These are phyloP conservation scores for Colletotrichum euphorbiae DNA, from an alignment of 2,329 filamentous ascomycete species.

Conservation along the genomic window DNA sequence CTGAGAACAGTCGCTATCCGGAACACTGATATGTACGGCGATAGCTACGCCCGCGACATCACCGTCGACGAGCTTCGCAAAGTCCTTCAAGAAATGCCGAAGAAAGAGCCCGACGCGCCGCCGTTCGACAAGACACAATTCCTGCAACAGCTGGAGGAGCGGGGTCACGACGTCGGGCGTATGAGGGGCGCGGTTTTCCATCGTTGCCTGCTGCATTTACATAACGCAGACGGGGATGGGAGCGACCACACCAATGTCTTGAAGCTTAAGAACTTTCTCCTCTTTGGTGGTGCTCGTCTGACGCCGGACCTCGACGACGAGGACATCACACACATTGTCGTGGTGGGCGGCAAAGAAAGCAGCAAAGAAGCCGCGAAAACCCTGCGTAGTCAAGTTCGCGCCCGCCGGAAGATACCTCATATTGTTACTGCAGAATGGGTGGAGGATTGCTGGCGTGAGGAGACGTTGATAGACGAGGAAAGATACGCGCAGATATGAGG, in stretches of 20 bases:
- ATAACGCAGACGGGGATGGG: constrained; percentile 40
- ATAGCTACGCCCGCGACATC: constrained; percentile 83
- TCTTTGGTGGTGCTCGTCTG: constrained; percentile 76
- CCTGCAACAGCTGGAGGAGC: constrained; percentile 65
- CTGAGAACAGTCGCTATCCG: constrained; percentile 65
- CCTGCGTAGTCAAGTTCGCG: constrained; percentile 51
- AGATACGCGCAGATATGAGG: constrained; percentile 54
- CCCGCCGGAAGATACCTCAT: constrained; percentile 68
- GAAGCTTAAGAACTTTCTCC: constrained; percentile 66
- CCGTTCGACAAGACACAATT: constrained; percentile 61
- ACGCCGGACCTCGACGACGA: constrained; percentile 62
- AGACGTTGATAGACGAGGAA: constrained; percentile 85
- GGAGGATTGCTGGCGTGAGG: constrained; percentile 81
- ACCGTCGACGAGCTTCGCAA: constrained; percentile 70
- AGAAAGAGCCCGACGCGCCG: constrained; percentile 53
- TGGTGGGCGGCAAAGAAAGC: constrained; percentile 55
- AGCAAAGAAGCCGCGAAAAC: constrained; percentile 51
- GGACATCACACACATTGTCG: constrained; percentile 78
- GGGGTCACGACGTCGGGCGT: constrained; percentile 64
- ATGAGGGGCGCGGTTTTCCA: constrained; percentile 66
- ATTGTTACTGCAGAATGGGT: constrained; percentile 80
- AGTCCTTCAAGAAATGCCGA: constrained; percentile 63
- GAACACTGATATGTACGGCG: constrained; percentile 81
- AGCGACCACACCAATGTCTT: constrained; percentile 46
- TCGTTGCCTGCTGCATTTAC: constrained; percentile 57